Percentiles rank a stretch among this genome's conserved stretches.
Conservation (phyloP, 2,329 filamentous ascomycete species). For the Ophiostoma sp. region DNA sequence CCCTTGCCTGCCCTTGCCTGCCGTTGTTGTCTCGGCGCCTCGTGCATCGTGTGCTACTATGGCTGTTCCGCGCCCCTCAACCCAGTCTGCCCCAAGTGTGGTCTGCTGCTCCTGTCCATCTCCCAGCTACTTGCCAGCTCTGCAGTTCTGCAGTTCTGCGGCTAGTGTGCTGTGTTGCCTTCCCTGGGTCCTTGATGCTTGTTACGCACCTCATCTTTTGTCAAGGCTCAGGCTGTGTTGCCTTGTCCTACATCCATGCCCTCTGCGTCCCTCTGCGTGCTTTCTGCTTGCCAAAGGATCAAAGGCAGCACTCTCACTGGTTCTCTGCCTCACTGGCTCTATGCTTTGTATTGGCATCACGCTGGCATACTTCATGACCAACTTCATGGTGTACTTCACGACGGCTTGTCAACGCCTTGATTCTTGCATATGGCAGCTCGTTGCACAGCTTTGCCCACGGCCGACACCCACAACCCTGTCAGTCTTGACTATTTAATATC, state of each 20-base stretch:
- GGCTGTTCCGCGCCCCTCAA: not conserved
- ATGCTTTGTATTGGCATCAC: no score
- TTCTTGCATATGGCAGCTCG: not conserved
- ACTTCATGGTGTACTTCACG: not conserved
- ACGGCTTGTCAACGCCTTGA: not conserved
- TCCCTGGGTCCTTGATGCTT: not conserved
- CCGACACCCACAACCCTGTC: not conserved
- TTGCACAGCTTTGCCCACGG: not conserved
- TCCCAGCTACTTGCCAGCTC: not conserved
- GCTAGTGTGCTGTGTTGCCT: not conserved
- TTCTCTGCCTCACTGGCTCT: no score
- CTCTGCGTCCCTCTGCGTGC: not conserved
- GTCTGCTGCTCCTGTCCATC: not conserved
- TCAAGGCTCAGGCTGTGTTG: not conserved
- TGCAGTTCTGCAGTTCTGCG: not conserved
- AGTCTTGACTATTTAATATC: not conserved
- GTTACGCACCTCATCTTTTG: not conserved
- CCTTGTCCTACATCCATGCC: not conserved
- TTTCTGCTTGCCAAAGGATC: not conserved
- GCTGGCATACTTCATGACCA: no score
- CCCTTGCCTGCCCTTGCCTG: not conserved
- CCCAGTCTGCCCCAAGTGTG: not conserved
- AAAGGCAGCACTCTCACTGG: not conserved
- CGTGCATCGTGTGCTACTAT: not conserved
- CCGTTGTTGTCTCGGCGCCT: not conserved